These are phyloP conservation scores for Goffeauzyma gilvescens DNA, from an alignment of 768 basidiomycete genomes.

Conservation along the genomic window DNA sequence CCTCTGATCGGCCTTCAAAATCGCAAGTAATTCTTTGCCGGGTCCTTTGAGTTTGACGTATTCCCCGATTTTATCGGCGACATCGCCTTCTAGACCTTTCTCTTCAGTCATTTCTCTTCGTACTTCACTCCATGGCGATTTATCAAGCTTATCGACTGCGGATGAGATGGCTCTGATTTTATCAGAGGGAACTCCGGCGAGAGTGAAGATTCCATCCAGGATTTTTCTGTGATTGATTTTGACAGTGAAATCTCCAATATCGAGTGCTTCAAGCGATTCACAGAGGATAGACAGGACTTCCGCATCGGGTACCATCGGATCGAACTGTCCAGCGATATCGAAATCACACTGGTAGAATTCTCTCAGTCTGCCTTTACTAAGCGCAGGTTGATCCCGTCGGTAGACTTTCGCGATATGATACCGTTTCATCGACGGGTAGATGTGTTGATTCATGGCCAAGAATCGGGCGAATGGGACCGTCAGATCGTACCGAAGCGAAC, in stretches of 20 bases:
- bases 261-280: constrained; percentile 59
- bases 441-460: constrained; percentile 82
- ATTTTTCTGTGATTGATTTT: constrained; percentile 98
- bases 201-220: constrained; percentile 86
- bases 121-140: constrained; percentile 81
- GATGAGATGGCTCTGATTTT: constrained; percentile 85
- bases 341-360: constrained; percentile 98
- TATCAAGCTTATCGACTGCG: constrained; percentile 96
- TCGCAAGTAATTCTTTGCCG: constrained; percentile 54
- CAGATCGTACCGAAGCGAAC: constrained; percentile 84
- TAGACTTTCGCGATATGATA: constrained; percentile 99
- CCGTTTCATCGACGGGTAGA: constrained; percentile 49
- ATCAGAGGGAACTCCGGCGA: constrained; percentile 78
- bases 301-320: constrained; percentile 92
- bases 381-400: constrained; percentile 83
- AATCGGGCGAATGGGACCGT: constrained; percentile 92
- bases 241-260: constrained; percentile 84
- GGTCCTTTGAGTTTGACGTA: constrained; percentile 83
- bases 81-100: constrained; percentile 60
- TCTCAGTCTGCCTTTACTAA: constrained; percentile 94
- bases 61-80: constrained; percentile 87
- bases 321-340: constrained; percentile 80
- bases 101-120: constrained; percentile 92
- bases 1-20: constrained; percentile 44
- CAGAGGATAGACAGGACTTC: constrained; percentile 68